Base-by-base conservation (phyloP, 2,329 filamentous ascomycete genomes). In the Cordyceps tenuipes region DNA sequence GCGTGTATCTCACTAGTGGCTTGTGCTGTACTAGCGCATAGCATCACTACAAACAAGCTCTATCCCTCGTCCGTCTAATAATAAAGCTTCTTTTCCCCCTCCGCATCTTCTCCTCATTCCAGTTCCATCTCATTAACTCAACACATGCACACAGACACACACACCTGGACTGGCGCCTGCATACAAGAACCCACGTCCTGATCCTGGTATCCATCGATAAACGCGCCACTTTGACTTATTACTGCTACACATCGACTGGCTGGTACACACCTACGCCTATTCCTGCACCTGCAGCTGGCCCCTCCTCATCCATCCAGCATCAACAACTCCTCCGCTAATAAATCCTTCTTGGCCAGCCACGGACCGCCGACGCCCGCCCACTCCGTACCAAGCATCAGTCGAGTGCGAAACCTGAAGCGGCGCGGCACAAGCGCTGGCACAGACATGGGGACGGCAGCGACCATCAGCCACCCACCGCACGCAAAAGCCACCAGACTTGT, bases 311-410 rank as follows among this genome's bases (percentile, higher is more conserved):
- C 39, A 15, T 43, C 19, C 39, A 44, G 17, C 52, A 54, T 54
- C 36, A 29, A 31, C 19, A 49, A 29, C 47, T n/a, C 51, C 51
- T 43, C 39, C 26, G 23, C 8, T 23, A 19, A 54, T 23, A 15
- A 54, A 54, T 54, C 52, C 52, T 53, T 44, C 52, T 44, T 44
- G 39, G 43, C 53, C 29, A 47, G 41, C 26, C 53, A 46, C 31
- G 17, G 51, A 36, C 26, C 41, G 46, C 52, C 26, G 34, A 39
- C 19, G 19, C 50, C 19, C 21, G 44, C 44, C 21, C 44, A n/a
- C 31, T 52, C 34, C 51, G 36, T 21, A 53, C 51, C 43, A 48
- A 43, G 34, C 17, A 36, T 21, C 23, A 39, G 36, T 44, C 52
- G 19, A 54, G 17, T 54, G 52, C 52, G 52, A 39, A 48, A 56